phyloP scores from a whole-genome alignment of 1,284 basidiomycete species.

The Neonothopanus nambi region DNA sequence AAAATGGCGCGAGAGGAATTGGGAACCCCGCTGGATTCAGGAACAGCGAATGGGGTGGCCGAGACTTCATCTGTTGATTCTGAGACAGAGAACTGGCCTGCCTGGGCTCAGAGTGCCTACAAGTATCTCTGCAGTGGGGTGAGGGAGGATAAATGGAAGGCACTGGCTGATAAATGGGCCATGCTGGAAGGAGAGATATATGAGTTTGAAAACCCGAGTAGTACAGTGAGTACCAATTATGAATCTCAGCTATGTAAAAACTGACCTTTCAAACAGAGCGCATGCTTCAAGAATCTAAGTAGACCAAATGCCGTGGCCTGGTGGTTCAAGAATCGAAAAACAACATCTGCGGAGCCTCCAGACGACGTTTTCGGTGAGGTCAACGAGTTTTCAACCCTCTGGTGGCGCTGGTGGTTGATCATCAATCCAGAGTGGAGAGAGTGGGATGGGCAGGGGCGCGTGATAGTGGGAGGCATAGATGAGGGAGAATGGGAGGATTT shows the following conservation, averaged over 20 bases:
- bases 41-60: too few relatives aligned
- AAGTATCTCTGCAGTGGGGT: background rate
- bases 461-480: background rate
- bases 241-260: background rate
- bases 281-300: background rate
- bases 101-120: background rate
- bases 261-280: background rate
- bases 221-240: background rate
- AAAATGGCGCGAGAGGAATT: too few relatives aligned
- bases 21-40: too few relatives aligned
- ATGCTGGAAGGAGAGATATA: background rate
- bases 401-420: conserved; percentile 1
- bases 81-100: too few relatives aligned
- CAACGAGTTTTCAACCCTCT: background rate
- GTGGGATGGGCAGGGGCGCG: background rate
- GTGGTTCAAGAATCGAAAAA: background rate
- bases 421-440: too few relatives aligned
- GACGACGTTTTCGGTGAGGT: background rate
- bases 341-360: background rate
- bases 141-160: background rate
- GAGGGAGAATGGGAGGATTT: background rate
- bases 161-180: background rate
- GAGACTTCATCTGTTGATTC: too few relatives aligned
- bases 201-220: background rate
- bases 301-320: background rate